Base-by-base conservation (phyloP, 2,329 filamentous ascomycete genomes). In the Colletotrichum ledebouriae region DNA sequence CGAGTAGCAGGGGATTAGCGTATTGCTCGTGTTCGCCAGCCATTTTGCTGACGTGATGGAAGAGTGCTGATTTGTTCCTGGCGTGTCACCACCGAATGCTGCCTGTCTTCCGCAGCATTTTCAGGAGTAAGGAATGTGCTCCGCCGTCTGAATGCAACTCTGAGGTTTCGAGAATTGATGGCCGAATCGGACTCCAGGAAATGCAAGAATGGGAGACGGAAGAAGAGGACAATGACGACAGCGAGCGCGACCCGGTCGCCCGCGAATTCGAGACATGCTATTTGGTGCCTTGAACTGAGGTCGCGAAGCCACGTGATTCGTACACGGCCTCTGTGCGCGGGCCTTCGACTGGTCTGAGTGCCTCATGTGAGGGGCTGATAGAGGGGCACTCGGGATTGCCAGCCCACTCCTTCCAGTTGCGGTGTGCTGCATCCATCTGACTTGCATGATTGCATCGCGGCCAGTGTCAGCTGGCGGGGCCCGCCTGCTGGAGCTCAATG, bases 1-100 rank as follows among this genome's bases (percentile, higher is more conserved):
- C 80, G 11, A 94, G 84, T 9, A 94, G 84, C 46, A 93, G 83
- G 5, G 92, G 89, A 73, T 96, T 96, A 15, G 89, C 86, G 71
- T 87, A 90, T 33, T 82, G 73, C 22, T 76, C 79, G 34, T 80
- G 74, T 50, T 77, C 76, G 41, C 76, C 77, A 13, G 61, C 39
- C 78, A 79, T 79, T 67, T 55, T 47, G 62, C 66, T 57, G 56
- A 59, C 56, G 66, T 72, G 71, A 46, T 70, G 66, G 42, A 59
- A 44, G 55, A 41, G 37, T 46, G 73, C 67, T 72, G 74, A 74
- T 17, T 58, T 34, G 50, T 59, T 41, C 41, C 41, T 44, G 41
- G 5, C 22, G 37, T 25, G 17, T 39, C 61, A 59, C 60, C 22
- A 65, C 56, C 41, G 13, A 60, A 37, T 20, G 34, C 37, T 11